These are phyloP conservation scores for Creolimax fragrantissima DNA, from an alignment of 78 protist species.

Conservation along the genomic window DNA sequence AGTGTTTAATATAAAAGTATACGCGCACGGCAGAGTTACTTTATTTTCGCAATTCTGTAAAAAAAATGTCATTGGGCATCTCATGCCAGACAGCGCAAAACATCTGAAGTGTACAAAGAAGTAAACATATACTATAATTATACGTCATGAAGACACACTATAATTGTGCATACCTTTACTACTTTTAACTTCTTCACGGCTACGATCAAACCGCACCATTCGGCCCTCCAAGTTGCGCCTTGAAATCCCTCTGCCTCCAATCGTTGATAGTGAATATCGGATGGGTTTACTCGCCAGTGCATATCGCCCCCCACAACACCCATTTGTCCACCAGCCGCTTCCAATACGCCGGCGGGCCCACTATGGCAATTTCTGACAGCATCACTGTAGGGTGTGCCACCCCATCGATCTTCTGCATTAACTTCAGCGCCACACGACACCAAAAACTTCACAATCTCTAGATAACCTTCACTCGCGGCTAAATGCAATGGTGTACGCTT, in stretches of 20 bases:
- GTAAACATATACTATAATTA: too few relatives aligned
- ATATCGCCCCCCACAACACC: not conserved
- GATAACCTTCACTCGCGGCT: constrained; percentile 54
- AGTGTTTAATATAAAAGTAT: too few relatives aligned
- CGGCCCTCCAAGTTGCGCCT: not conserved
- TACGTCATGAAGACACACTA: too few relatives aligned
- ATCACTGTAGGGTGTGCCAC: constrained; percentile 45
- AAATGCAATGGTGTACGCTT: constrained; percentile 46
- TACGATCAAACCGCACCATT: not conserved
- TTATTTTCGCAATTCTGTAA: too few relatives aligned
- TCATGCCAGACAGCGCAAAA: too few relatives aligned
- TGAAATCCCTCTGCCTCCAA: not conserved
- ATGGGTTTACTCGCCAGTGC: not conserved
- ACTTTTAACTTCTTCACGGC: constrained; percentile 7
- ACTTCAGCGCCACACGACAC: constrained; percentile 19
- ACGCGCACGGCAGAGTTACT: too few relatives aligned
- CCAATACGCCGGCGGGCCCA: not conserved
- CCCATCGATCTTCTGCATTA: constrained; percentile 41
- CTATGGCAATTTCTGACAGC: not conserved
- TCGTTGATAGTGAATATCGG: not conserved
- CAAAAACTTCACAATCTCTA: constrained; percentile 27
- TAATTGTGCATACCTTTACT: not conserved
- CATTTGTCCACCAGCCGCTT: not conserved
- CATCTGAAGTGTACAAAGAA: too few relatives aligned
- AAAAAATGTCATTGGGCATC: too few relatives aligned